Evolutionary conservation across 140 eudicot genomes (phyloP), one percentile per base, ranked within the genome.

Genomic region (Bidens hawaiensis): DNA sequence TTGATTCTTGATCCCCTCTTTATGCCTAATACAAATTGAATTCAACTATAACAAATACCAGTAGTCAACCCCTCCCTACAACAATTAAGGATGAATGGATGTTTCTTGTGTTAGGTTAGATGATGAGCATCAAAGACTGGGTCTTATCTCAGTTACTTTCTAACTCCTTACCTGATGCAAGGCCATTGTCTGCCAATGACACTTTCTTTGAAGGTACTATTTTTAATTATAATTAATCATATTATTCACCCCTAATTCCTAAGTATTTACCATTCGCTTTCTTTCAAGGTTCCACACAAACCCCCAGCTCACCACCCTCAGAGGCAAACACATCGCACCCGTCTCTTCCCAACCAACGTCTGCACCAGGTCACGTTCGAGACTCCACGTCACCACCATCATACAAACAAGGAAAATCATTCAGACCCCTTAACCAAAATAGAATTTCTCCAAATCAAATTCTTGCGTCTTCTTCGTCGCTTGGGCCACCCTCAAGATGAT

Each of bases 61-160:
- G n/a, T n/a, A n/a, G n/a, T n/a, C n/a, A n/a, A n/a, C n/a, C n/a
- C 22, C 41, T 26, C 1, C 42, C n/a, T 16, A 62, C 62, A 41
- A 38, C 13, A 64, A 42, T 47, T 50, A 40, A 59, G 63, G 74
- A 14, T 62, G 19, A 42, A 54, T 38, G 60, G 36, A 27, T 62
- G 38, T 72, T 68, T 46, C 15, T 26, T n/a, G 24, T 34, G 62
- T 36, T 48, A n/a, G n/a, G 77, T 75, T 74, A 84, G 90, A 87
- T 87, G 96, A 85, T 81, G 88, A 80, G 93, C 71, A 67, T 91
- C 59, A 91, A 88, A 71, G 98, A 91, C 75, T 91, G 98, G 98
- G 90, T 87, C 58, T 67, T 87, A 42, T 78, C 96, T 54, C 98
- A 91, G 78, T 53, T 90, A 33, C 71, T 87, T 33, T 84, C 98